These are phyloP conservation scores for Aaosphaeria pasadenensis DNA, from an alignment of 2,329 filamentous ascomycete species.

Conservation along the genomic window DNA sequence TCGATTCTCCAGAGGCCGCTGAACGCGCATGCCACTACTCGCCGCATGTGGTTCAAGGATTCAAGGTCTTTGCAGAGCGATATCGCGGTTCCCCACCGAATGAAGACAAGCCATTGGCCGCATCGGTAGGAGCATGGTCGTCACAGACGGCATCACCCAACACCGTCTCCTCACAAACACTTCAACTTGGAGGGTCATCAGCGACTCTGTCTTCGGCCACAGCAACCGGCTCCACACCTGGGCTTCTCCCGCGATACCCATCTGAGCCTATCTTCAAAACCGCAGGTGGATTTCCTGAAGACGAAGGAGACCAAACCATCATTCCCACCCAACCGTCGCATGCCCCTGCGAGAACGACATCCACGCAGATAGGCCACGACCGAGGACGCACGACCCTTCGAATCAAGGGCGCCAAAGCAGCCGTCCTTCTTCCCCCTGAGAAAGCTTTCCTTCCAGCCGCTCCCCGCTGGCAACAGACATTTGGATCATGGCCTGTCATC, in stretches of 20 bases:
- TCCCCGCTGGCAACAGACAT: slow-evolving; percentile 41
- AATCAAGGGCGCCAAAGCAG: slow-evolving; percentile 32
- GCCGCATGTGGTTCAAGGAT: slow-evolving; percentile 47
- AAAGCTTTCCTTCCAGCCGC: slow-evolving; percentile 46
- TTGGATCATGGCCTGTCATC: slow-evolving; percentile 51
- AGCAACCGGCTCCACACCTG: slow-evolving; percentile 25
- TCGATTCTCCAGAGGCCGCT: slow-evolving; percentile 47
- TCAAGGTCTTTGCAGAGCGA: slow-evolving; percentile 47
- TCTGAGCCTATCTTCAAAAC: slow-evolving; percentile 16
- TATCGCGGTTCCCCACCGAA: slow-evolving; percentile 45
- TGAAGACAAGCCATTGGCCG: slow-evolving; percentile 42
- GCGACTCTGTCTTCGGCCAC: slow-evolving; percentile 42
- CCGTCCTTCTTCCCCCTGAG: slow-evolving; percentile 42
- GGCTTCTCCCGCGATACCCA: slow-evolving; percentile 21
- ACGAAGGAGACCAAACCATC: slow-evolving; percentile 14
- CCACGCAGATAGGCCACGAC: slow-evolving; percentile 10
- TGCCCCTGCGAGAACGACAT: slow-evolving; percentile 14
- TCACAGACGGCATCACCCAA: slow-evolving; percentile 34
- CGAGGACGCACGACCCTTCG: slow-evolving; percentile 22
- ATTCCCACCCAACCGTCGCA: slow-evolving; percentile 20
- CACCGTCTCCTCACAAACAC: slow-evolving; percentile 31
- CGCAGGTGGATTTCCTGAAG: slow-evolving; percentile 18
- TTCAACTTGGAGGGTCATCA: slow-evolving; percentile 27
- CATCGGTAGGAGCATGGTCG: slow-evolving; percentile 24
- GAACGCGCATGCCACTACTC: slow-evolving; percentile 47